Conservation (phyloP, 495 filamentous ascomycete genomes). For the Hypomontagnella submonticulosa region DNA sequence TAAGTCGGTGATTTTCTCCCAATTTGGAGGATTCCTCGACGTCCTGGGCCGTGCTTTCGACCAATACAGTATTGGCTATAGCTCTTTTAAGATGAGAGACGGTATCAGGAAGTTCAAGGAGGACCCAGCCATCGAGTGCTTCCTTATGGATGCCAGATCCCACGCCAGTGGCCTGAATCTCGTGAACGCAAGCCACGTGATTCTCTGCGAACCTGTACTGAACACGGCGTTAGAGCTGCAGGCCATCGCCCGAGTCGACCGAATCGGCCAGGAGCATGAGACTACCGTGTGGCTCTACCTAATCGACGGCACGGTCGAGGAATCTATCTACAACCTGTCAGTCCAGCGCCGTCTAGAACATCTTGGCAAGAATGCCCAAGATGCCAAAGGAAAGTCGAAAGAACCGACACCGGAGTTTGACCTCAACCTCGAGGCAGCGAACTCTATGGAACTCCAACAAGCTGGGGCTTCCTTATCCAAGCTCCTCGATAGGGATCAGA, state of each 20-base stretch:
- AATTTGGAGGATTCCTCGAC: constrained; percentile 82
- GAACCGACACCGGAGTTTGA: constrained; percentile 52
- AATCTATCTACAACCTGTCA: constrained; percentile 87
- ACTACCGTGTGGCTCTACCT: constrained; percentile 98
- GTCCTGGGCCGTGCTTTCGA: constrained; percentile 74
- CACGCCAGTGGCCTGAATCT: constrained; percentile 90
- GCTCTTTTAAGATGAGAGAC: constrained; percentile 68
- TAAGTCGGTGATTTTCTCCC: constrained; percentile 92
- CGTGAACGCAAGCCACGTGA: constrained; percentile 92
- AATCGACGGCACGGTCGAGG: constrained; percentile 86
- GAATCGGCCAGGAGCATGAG: constrained; percentile 86
- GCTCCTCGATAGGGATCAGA: constrained; percentile 74
- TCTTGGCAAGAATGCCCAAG: constrained; percentile 62
- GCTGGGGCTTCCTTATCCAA: constrained; percentile 71
- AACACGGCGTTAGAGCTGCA: constrained; percentile 94
- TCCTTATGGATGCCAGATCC: constrained; percentile 87
- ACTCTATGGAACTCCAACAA: constrained; percentile 82
- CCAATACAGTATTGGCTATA: constrained; percentile 74
- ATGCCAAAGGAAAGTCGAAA: constrained; percentile 49
- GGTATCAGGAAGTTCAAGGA: constrained; percentile 79
- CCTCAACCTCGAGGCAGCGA: constrained; percentile 79
- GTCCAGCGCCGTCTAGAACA: constrained; percentile 81
- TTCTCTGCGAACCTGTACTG: constrained; percentile 91
- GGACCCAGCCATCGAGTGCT: constrained; percentile 80
- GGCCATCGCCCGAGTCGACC: constrained; percentile 91